Conservation (phyloP, 139 green algal species). For the Micromonas pusilla region DNA sequence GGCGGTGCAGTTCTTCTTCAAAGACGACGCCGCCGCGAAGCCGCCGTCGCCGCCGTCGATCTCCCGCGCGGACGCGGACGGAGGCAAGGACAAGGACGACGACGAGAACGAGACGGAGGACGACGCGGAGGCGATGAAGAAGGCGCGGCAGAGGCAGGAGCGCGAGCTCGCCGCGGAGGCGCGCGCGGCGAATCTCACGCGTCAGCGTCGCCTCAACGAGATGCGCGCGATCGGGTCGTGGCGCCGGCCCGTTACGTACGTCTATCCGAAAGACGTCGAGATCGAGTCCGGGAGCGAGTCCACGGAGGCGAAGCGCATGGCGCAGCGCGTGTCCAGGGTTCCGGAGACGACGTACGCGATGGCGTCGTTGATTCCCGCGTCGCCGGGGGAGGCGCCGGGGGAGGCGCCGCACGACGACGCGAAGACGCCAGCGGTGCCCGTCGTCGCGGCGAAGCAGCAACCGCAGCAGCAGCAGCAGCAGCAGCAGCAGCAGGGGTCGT, state of each 20-base stretch:
- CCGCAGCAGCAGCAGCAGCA: not conserved
- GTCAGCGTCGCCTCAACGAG: not conserved
- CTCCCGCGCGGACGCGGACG: too few species aligned
- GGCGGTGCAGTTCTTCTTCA: not conserved
- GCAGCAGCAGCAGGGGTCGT: not conserved
- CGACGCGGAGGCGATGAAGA: not conserved
- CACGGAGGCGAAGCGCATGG: not conserved
- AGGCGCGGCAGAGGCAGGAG: not conserved
- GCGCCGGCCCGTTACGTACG: not conserved
- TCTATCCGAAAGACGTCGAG: not conserved
- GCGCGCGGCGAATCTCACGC: not conserved
- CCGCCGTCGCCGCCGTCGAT: too few species aligned
- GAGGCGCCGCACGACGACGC: conserved; percentile 5
- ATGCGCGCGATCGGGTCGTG: conserved; percentile 1
- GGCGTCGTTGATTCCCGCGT: not conserved
- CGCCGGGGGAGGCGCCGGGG: not conserved
- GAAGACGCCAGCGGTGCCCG: not conserved
- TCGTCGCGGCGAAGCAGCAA: not conserved
- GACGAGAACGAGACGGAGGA: not conserved
- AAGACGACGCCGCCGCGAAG: not conserved
- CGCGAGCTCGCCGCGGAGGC: not conserved
- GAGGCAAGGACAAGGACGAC: not conserved
- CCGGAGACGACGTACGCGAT: not conserved
- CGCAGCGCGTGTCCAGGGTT: not conserved
- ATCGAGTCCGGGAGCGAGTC: not conserved